phyloP scores from a whole-genome alignment of 805 yeast genomes.

The Cyberlindnera mrakii region DNA sequence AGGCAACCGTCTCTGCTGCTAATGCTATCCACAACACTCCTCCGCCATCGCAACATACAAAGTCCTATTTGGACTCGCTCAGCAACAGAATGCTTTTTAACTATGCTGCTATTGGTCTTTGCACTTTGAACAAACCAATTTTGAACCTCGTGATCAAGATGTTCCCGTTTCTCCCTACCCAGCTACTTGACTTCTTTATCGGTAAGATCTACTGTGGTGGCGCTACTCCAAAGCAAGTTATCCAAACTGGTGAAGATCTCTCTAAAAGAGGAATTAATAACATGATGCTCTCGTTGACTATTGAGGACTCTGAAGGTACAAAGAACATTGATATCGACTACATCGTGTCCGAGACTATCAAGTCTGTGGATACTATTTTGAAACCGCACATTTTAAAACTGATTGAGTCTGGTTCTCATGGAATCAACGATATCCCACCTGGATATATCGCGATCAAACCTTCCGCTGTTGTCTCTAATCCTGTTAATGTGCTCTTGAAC shows the following conservation, averaged over 20 bases:
- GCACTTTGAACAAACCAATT: slow-evolving; percentile 59
- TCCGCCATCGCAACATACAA: slow-evolving; percentile 2
- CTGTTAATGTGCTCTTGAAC: slow-evolving; percentile 65
- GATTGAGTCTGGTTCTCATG: slow-evolving; percentile 35
- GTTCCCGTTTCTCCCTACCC: slow-evolving; percentile 73
- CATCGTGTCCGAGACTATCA: slow-evolving; percentile 58
- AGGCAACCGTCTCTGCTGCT: slow-evolving; percentile 5
- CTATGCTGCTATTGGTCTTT: slow-evolving; percentile 61
- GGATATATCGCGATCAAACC: slow-evolving; percentile 94
- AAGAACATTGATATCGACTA: slow-evolving; percentile 49
- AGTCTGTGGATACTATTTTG: slow-evolving; percentile 61
- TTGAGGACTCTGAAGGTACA: slow-evolving; percentile 86
- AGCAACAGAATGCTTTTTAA: slow-evolving; percentile 53
- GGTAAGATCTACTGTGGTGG: slow-evolving; percentile 91
- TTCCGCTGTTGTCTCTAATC: slow-evolving; percentile 77
- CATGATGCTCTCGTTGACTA: slow-evolving; percentile 93
- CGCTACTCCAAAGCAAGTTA: slow-evolving; percentile 64
- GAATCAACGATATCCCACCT: slow-evolving; percentile 70
- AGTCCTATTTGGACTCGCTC: slow-evolving; percentile 45
- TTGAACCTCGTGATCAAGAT: slow-evolving; percentile 54
- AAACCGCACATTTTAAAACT: slow-evolving; percentile 65
- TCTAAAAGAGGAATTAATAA: slow-evolving; percentile 74
- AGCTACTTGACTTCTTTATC: slow-evolving; percentile 62
- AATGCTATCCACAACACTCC: slow-evolving; percentile 1
- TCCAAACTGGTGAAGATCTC: slow-evolving; percentile 61